These are phyloP conservation scores for Paraphoma chrysanthemicola DNA, from an alignment of 2,329 filamentous ascomycete genomes.

Conservation along the genomic window DNA sequence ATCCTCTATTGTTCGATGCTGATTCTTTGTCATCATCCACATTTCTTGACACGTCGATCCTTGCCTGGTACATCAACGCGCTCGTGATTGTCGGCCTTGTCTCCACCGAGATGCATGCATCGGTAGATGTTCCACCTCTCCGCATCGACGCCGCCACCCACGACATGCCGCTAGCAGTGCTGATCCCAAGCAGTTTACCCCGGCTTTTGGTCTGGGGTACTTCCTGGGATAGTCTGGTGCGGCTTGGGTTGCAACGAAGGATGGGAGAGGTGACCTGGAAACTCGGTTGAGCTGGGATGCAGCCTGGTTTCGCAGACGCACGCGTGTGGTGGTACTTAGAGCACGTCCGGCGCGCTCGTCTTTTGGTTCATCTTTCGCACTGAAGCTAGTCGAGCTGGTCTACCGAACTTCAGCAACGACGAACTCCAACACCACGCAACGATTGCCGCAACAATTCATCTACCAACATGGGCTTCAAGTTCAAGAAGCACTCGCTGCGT, in stretches of 20 bases:
- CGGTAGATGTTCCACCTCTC: slow-evolving; percentile 14
- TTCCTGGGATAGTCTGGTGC: slow-evolving; percentile 15
- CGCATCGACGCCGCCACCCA: slow-evolving; percentile 1
- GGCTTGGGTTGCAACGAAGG: slow-evolving; percentile 23
- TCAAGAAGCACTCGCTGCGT: slow-evolving; percentile 38
- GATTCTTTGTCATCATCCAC: background rate
- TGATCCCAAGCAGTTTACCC: slow-evolving; percentile 26
- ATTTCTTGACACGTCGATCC: slow-evolving; percentile 9
- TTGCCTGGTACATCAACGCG: slow-evolving; percentile 1
- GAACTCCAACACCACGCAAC: background rate
- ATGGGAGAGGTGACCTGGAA: slow-evolving; percentile 9
- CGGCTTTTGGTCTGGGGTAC: slow-evolving; percentile 22
- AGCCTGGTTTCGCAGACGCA: slow-evolving; percentile 16
- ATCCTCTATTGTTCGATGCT: background rate
- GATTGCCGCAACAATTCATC: background rate
- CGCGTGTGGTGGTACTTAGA: slow-evolving; percentile 1
- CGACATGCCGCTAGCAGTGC: slow-evolving; percentile 3
- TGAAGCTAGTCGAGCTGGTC: background rate
- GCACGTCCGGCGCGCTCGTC: background rate
- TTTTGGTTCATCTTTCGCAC: background rate
- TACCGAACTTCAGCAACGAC: background rate
- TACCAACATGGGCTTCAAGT: slow-evolving; percentile 34
- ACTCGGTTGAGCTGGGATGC: slow-evolving; percentile 6
- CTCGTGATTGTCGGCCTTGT: slow-evolving; percentile 17
- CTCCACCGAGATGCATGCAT: slow-evolving; percentile 19